Evolutionary conservation across 176 grass and related monocot genomes (phyloP).

Genomic region (Tillandsia fasciculata): DNA sequence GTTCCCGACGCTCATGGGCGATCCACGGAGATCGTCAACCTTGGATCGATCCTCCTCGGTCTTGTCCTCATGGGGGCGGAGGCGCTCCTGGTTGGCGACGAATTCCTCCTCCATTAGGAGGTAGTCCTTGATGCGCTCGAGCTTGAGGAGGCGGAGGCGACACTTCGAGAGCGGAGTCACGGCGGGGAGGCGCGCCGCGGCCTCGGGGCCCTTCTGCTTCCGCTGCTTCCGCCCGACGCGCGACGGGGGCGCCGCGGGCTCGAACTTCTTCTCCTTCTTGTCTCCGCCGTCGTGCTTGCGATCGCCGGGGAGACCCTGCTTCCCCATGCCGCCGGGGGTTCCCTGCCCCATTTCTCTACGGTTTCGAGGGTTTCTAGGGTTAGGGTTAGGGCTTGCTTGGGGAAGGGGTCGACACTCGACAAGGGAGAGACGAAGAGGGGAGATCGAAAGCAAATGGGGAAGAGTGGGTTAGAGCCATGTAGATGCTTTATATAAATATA

Average conservation of each 20-base stretch:
- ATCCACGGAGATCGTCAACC: constrained; percentile 75
- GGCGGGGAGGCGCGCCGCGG: constrained; percentile 56
- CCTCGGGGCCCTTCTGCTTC: constrained; percentile 70
- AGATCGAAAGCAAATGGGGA: too few relatives aligned
- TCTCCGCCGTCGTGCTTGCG: constrained; percentile 50
- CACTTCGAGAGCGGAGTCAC: constrained; percentile 82
- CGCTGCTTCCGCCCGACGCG: constrained; percentile 78
- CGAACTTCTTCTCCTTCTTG: constrained; percentile 70
- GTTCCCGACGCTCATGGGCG: constrained; percentile 80
- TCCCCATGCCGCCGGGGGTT: constrained; percentile 52
- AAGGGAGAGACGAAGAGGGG: too few relatives aligned
- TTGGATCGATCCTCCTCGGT: constrained; percentile 81
- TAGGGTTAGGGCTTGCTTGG: constrained; percentile 38
- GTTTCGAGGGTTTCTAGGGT: not conserved
- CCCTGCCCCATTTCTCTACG: constrained; percentile 56
- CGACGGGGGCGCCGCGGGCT: constrained; percentile 66
- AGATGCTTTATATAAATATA: too few relatives aligned
- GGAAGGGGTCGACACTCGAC: too few relatives aligned
- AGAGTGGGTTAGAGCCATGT: too few relatives aligned
- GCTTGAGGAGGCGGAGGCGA: constrained; percentile 75
- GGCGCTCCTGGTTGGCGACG: constrained; percentile 71
- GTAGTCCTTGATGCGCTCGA: constrained; percentile 91
- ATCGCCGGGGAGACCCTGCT: constrained; percentile 42
- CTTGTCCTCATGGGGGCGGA: constrained; percentile 76
- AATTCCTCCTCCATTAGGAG: constrained; percentile 92